Evolutionary conservation across 1,139 yeast species (phyloP), one percentile per base, ranked within the genome.

Genomic region (Oligophagozyma castellii): DNA sequence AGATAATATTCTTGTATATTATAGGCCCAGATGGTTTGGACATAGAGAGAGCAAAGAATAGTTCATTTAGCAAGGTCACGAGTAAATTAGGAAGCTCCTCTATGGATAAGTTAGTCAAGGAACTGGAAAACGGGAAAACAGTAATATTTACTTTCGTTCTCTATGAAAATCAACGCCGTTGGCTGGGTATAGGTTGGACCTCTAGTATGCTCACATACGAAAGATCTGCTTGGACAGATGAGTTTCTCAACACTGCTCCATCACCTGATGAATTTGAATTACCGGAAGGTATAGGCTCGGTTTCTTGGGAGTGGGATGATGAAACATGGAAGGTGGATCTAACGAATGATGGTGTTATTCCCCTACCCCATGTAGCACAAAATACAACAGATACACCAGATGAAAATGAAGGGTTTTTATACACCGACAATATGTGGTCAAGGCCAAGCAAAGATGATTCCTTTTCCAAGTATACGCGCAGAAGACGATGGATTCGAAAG

Each of bases 101-200:
- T 8, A 22, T 23, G 7, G 20, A 26, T 11, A 27, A 12, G 18
- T 18, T 16, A 26, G 22, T 14, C 12, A 19, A 15, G 13, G 27
- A 13, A 45, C 42, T 26, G 31, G 38, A 27, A 51, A 55, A 32
- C 10, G 28, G 12, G 14, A 72, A 71, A 38, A 81, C 93, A 3
- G 86, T 80, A 12, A 60, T 86, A 36, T 89, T 86, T 52, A 83
- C 95, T 5, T 89, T 81, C 53, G 95, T 83, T 3, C 64, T 89
- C n/a, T 84, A 75, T 55, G 98, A 89, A 54, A 89, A 89, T 53
- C 98, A 89, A 57, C 72, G 98, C 48, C 73, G 93, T 44, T 89
- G 98, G 98, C 63, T 89, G 26, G 98, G 96, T 7, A 81, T 89
- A 44, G 98, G 98, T 8, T 89, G 98, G 98, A 86, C 98, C 0